phyloP scores from a whole-genome alignment of 179 eudicot species.

The Beta corolliflora region DNA sequence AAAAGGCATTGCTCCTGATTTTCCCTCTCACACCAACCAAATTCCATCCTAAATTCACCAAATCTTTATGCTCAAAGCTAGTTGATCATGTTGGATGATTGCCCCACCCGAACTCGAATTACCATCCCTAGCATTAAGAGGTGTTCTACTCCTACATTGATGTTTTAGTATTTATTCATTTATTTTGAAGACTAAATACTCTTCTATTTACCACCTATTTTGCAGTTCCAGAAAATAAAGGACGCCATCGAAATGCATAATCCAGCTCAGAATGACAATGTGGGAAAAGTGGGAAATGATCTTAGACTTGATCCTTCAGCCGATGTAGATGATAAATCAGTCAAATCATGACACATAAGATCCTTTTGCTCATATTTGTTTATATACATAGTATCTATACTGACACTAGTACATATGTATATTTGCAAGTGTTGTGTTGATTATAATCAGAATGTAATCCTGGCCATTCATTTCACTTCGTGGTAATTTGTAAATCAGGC shows the following conservation, averaged over 20 bases:
- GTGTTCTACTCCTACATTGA: neutral
- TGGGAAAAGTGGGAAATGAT: conserved; percentile 29
- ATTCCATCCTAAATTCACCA: no score
- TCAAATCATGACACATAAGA: conserved; percentile 22
- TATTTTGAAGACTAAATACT: neutral
- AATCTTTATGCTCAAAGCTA: no score
- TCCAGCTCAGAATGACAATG: conserved; percentile 53
- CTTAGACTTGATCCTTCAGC: conserved; percentile 10
- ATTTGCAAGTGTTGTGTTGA: conserved; percentile 31
- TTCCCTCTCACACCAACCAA: no score
- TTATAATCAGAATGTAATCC: conserved; percentile 26
- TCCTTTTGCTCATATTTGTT: conserved; percentile 18
- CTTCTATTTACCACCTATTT: neutral
- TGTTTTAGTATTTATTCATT: neutral
- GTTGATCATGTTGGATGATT: no score
- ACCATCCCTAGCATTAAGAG: no score
- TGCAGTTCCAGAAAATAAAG: conserved; percentile 87
- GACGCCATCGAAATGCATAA: conserved; percentile 70
- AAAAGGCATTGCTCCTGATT: no score
- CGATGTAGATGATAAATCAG: conserved; percentile 20
- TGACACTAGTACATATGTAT: conserved; percentile 21
- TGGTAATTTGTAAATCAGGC: conserved; percentile 20
- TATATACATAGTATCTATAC: conserved; percentile 23
- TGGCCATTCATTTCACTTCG: conserved; percentile 27
- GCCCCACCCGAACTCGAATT: no score